Base-by-base conservation (phyloP, 768 basidiomycete genomes). In the Lactarius evosmus region DNA sequence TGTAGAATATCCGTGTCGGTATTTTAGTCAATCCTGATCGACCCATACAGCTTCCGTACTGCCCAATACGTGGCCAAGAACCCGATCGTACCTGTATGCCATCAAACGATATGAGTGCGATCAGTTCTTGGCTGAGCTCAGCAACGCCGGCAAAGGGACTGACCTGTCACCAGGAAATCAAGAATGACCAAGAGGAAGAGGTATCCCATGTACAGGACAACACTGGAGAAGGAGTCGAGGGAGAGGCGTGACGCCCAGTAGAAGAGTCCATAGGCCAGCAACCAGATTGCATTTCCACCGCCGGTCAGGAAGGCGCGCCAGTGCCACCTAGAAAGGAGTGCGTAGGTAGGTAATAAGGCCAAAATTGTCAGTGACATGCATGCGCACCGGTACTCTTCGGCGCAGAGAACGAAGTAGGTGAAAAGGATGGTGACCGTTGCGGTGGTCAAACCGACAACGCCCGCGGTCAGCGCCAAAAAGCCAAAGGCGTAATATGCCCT, bases 401-500 rank as follows among this genome's bases (percentile, higher is more conserved):
- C 90, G 66, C 95, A 98, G 17, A 98, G 82, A 57, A 85, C 80
- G 76, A 98, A 97, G 76, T 98, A 95, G 4, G 88, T 87, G 74
- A 91, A 91, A 17, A 92, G 80, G 66, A 98, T 92, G 5, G 92
- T 85, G 44, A 95, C 90, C 0, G 95, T 96, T 4, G 94, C 95
- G 0, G 93, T 89, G 17, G 94, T 97, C 33, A 98, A 77, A 55
- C 82, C 82, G 30, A 95, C 91, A 32, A 98, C 85, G 16, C 83
- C 82, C 56, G 89, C 89, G 0, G 94, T 95, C 59, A 98, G 77
- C 30, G 93, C 90, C 50, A 98, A 76, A 78, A 98, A 98, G 17
- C 96, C 96, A 72, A 98, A 98, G 12, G 96, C 96, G 73, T 97
- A 98, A 77, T 95, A 96, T 51, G 89, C 91, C 36, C 92, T 83